Evolutionary conservation across 2,329 filamentous ascomycete genomes (phyloP).

Genomic region (Alternaria tenuissima): DNA sequence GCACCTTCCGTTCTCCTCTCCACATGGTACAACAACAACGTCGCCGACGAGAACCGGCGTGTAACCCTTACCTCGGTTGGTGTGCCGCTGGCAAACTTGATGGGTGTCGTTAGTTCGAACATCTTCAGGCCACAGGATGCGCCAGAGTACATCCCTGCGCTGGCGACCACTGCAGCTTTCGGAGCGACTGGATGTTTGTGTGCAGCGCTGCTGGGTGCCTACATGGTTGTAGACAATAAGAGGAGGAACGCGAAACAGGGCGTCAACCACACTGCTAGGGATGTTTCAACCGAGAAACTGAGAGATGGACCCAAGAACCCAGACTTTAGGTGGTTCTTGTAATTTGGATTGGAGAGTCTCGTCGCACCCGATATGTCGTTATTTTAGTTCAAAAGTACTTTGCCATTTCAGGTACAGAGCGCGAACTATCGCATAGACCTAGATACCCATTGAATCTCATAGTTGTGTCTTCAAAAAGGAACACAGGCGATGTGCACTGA

Average conservation of each 20-base stretch:
- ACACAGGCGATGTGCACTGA: neutral
- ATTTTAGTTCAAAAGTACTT: neutral
- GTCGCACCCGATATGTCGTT: neutral
- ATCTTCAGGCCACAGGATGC: constrained; percentile 71
- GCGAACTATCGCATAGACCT: neutral
- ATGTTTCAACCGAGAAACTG: constrained; percentile 57
- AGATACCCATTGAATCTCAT: neutral
- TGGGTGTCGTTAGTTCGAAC: constrained; percentile 75
- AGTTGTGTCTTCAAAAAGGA: neutral
- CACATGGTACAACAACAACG: constrained; percentile 83
- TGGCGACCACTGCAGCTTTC: constrained; percentile 71
- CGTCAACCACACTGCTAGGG: constrained; percentile 60
- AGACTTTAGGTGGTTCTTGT: constrained; percentile 58
- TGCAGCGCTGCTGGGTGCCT: constrained; percentile 65
- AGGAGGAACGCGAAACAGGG: constrained; percentile 67
- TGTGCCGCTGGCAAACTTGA: constrained; percentile 78
- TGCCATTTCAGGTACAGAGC: neutral
- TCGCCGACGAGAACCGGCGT: constrained; percentile 77
- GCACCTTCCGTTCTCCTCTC: constrained; percentile 75
- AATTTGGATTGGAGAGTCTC: neutral
- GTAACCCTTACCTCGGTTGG: constrained; percentile 75
- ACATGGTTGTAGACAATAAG: constrained; percentile 72
- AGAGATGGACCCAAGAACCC: constrained; percentile 54
- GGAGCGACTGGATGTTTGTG: constrained; percentile 67
- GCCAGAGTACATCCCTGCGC: constrained; percentile 72